Conservation (phyloP, 352 stramenopile genomes). For the Pythium monospermum region DNA sequence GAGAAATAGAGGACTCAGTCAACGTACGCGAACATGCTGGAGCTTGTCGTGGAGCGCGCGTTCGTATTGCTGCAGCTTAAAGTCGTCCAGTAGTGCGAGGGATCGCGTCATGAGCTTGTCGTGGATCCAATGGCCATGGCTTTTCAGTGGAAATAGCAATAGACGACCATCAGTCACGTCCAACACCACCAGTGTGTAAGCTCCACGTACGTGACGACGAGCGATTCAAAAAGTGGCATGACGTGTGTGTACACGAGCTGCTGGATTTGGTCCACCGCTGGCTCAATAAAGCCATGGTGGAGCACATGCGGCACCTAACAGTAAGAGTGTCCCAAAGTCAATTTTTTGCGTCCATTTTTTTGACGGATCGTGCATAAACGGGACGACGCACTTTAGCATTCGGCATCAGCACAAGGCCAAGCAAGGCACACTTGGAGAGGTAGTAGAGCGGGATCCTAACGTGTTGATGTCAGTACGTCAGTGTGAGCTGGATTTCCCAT, state of each 20-base stretch:
- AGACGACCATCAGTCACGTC: too few relatives aligned
- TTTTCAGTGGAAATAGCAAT: constrained; percentile 4
- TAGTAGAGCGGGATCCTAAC: constrained; percentile 69
- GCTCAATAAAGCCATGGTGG: constrained; percentile 61
- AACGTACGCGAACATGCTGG: constrained; percentile 37
- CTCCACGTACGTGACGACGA: constrained; percentile 48
- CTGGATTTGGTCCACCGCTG: constrained; percentile 35
- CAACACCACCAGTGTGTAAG: too few relatives aligned
- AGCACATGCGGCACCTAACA: constrained; percentile 51
- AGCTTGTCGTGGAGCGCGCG: constrained; percentile 51
- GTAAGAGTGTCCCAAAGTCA: too few relatives aligned
- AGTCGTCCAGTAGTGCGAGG: constrained; percentile 37
- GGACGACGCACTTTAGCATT: constrained; percentile 51
- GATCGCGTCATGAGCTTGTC: constrained; percentile 48
- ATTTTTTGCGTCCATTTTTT: background rate
- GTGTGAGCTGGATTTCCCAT: too few relatives aligned
- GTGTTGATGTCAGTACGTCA: too few relatives aligned
- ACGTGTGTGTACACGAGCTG: constrained; percentile 37
- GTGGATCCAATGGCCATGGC: constrained; percentile 64
- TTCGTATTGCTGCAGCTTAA: constrained; percentile 42
- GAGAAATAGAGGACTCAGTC: too few relatives aligned
- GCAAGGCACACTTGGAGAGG: constrained; percentile 60
- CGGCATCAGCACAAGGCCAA: constrained; percentile 51
- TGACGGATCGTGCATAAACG: background rate
- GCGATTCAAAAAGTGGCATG: constrained; percentile 44